Base-by-base conservation (phyloP, 2,329 filamentous ascomycete genomes). In the Colletotrichum cuscutae region DNA sequence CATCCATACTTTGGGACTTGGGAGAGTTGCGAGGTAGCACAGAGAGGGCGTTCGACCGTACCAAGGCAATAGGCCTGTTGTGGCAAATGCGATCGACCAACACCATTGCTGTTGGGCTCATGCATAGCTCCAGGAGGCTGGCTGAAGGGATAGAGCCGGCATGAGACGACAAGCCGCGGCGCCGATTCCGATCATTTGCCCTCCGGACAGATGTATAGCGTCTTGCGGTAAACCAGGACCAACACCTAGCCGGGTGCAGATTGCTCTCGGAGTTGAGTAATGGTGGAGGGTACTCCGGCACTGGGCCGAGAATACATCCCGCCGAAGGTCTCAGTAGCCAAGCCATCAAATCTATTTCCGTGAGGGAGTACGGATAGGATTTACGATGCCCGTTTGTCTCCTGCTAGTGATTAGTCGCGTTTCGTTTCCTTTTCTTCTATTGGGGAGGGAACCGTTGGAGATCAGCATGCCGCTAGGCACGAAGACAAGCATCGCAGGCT, bases 341-440 rank as follows among this genome's bases (percentile, higher is more conserved):
- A 72, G 59, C 70, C 70, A 70, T 65, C 56, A 65, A 19, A 57
- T 61, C 66, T 72, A 65, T 65, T 72, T 65, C 54, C 6, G 66
- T 54, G 42, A 49, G 26, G 32, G 28, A 53, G 53, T 46, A 59
- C n/a, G n/a, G 28, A 35, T 24, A 19, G 28, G 42, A 22, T 11
- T 53, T 37, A 4, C 53, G 28, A 53, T 26, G 42, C 19, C 42
- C 13, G 30, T 53, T 57, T 42, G 54, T 32, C 46, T 52, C 19
- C 46, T 42, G 53, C 60, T 61, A 49, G 46, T 24, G n/a, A n/a
- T 56, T 70, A 61, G 70, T 58, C 35, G 65, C 56, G 60, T 65
- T 65, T 57, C 19, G 28, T 37, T 61, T 61, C 32, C 32, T 49
- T 49, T 49, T 49, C 32, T 49, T 49, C 19, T 49, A 22, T 22